Evolutionary conservation across 306 rosid genomes (phyloP).

Genomic region (Rubus parviflorus): DNA sequence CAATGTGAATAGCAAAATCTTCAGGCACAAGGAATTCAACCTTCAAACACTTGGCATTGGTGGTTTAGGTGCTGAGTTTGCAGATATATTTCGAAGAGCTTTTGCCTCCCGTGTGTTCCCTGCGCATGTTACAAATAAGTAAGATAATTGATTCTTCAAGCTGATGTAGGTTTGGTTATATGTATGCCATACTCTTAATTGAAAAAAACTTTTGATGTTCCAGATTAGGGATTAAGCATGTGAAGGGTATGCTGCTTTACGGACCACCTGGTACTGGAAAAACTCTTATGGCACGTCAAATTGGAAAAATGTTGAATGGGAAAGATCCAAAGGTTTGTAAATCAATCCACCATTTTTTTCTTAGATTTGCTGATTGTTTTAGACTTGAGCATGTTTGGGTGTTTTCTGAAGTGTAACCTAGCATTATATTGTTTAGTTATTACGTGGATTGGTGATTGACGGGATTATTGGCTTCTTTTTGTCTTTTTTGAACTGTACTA

Average conservation of each 20-base stretch:
- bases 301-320: slow-evolving; percentile 93
- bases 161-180: slow-evolving; percentile 17
- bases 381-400: slow-evolving; percentile 26
- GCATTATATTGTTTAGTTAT: slow-evolving; percentile 28
- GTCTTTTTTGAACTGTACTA: slow-evolving; percentile 28
- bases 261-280: slow-evolving; percentile 99
- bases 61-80: slow-evolving; percentile 90
- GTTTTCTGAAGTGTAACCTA: slow-evolving; percentile 24
- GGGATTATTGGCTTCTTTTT: background rate
- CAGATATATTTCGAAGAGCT: slow-evolving; percentile 97
- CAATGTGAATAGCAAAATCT: slow-evolving; percentile 82
- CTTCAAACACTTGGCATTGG: slow-evolving; percentile 94
- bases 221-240: slow-evolving; percentile 98
- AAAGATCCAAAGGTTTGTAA: slow-evolving; percentile 91
- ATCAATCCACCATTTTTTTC: slow-evolving; percentile 11
- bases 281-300: slow-evolving; percentile 99
- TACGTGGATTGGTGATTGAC: slow-evolving; percentile 22
- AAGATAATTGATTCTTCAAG: slow-evolving; percentile 33
- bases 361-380: background rate
- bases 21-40: slow-evolving; percentile 91
- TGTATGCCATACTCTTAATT: slow-evolving; percentile 30
- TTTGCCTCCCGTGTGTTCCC: slow-evolving; percentile 99
- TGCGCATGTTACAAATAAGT: slow-evolving; percentile 92
- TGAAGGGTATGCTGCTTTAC: slow-evolving; percentile 93
- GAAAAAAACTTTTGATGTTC: slow-evolving; percentile 40